Evolutionary conservation across 495 filamentous ascomycete species (phyloP).

Genomic region (Tuber aestivum): DNA sequence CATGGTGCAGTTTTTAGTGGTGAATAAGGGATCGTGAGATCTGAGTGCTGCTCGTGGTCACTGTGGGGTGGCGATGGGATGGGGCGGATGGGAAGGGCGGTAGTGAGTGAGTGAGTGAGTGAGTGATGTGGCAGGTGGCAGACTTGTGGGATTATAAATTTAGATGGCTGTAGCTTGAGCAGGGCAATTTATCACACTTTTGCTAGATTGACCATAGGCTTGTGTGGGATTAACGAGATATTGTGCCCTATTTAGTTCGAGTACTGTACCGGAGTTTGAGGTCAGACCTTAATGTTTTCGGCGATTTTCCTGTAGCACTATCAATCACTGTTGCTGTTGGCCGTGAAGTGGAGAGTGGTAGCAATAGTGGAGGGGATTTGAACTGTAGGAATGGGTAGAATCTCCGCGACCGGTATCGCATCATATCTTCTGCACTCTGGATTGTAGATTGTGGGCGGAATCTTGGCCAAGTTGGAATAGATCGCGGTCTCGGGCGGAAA

Average conservation of each 20-base stretch:
- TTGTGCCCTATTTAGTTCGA: neutral
- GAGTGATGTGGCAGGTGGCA: slow-evolving; percentile 1
- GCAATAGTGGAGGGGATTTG: too few species aligned
- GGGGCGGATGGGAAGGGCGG: neutral
- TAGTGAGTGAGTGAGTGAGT: too few species aligned
- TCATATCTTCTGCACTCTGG: too few species aligned
- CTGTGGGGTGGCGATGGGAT: neutral
- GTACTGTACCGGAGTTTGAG: neutral
- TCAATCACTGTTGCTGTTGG: too few species aligned
- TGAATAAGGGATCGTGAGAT: neutral
- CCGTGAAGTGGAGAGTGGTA: too few species aligned
- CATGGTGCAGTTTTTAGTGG: neutral
- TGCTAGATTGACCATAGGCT: neutral
- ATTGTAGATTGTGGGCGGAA: too few species aligned
- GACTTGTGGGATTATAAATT: neutral
- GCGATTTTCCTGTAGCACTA: neutral
- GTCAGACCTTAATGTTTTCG: neutral
- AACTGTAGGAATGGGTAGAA: too few species aligned
- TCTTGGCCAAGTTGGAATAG: too few species aligned
- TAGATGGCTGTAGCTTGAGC: neutral
- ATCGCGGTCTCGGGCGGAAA: too few species aligned
- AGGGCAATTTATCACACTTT: neutral
- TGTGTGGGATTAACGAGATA: neutral
- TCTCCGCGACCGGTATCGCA: too few species aligned
- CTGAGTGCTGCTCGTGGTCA: neutral